Percentiles rank a stretch among this genome's conserved stretches.
Evolutionary conservation across 208 protist genomes (phyloP).

Genomic region (Borovskyia barvae): DNA sequence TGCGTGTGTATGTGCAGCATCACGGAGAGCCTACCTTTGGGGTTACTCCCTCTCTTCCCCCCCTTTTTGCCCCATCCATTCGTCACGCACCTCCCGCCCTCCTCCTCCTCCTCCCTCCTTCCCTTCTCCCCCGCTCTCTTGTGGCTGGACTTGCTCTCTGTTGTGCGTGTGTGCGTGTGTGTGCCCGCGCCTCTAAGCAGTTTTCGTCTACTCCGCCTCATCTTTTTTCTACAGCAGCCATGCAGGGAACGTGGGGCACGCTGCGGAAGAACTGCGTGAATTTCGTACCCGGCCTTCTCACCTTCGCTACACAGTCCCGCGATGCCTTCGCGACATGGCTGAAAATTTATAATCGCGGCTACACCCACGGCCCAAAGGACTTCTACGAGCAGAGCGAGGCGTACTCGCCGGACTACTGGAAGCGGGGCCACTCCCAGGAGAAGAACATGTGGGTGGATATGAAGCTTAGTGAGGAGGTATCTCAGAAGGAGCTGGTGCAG

Average conservation of each 20-base stretch:
- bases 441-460: slow-evolving; percentile 93
- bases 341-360: slow-evolving; percentile 83
- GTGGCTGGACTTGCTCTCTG: not conserved
- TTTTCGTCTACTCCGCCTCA: slow-evolving; percentile 13
- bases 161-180: not conserved
- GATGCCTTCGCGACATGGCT: slow-evolving; percentile 69
- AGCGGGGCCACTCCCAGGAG: slow-evolving; percentile 78
- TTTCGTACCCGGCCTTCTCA: slow-evolving; percentile 54
- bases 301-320: slow-evolving; percentile 57
- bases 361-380: slow-evolving; percentile 63
- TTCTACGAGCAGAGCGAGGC: slow-evolving; percentile 78
- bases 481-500: slow-evolving; percentile 79
- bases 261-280: slow-evolving; percentile 83
- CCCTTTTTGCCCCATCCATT: not conserved
- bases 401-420: slow-evolving; percentile 85
- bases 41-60: not conserved
- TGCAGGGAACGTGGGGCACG: slow-evolving; percentile 80
- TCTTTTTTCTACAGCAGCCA: slow-evolving; percentile 9
- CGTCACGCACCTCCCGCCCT: not conserved
- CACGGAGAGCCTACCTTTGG: not conserved
- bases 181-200: not conserved
- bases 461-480: slow-evolving; percentile 83
- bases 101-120: not conserved
- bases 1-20: not conserved
- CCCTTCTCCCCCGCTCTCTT: not conserved